phyloP scores from a whole-genome alignment of 768 basidiomycete species.

The Phaeolepiota aurea region DNA sequence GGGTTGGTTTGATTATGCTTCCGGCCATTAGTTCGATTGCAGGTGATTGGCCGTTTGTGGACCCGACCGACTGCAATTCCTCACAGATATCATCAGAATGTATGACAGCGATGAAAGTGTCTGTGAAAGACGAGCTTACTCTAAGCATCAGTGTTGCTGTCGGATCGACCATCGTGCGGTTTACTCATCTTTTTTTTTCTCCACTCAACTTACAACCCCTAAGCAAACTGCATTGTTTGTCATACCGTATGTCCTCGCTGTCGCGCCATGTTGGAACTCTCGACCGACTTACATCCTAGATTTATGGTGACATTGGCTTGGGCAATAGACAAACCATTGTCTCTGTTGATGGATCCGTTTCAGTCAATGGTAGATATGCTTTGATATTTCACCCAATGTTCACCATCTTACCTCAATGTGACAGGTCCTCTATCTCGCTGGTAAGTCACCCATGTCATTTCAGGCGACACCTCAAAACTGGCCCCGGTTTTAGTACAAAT shows the following conservation, averaged over 20 bases:
- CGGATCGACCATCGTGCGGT: conserved; percentile 66
- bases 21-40: conserved; percentile 79
- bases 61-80: not conserved
- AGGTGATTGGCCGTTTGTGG: conserved; percentile 29
- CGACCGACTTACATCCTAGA: conserved; percentile 29
- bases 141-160: conserved; percentile 82
- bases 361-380: conserved; percentile 45
- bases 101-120: conserved; percentile 84
- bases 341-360: conserved; percentile 82
- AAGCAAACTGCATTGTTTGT: conserved; percentile 58
- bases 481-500: conserved; percentile 57
- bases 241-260: conserved; percentile 24
- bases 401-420: too few relatives aligned
- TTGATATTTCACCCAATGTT: conserved; percentile 11
- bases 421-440: conserved; percentile 43
- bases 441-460: too few relatives aligned
- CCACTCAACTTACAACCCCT: too few relatives aligned
- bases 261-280: too few relatives aligned
- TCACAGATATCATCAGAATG: conserved; percentile 46
- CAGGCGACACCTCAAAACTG: too few relatives aligned
- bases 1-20: conserved; percentile 82
- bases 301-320: conserved; percentile 76
- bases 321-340: conserved; percentile 71
- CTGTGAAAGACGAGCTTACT: conserved; percentile 75
- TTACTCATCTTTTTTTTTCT: too few relatives aligned